Evolutionary conservation across 192 early-diverging fungal species (phyloP).

Genomic region (Coemansia sp.): DNA sequence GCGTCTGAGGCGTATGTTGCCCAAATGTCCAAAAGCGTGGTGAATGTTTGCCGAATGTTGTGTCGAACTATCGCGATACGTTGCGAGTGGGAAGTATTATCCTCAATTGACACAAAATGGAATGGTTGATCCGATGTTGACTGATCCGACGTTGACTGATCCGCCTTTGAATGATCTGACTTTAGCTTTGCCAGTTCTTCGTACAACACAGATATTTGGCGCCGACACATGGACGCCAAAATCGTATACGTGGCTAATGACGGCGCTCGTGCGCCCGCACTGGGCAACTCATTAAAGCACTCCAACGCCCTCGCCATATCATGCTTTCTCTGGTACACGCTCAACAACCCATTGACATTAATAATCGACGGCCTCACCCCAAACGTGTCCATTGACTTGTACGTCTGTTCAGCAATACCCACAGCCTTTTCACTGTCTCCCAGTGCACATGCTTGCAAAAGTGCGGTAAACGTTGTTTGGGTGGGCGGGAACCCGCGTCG

Average conservation of each 20-base stretch:
- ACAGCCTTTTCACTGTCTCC: slow-evolving; percentile 34
- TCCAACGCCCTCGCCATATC: slow-evolving; percentile 16
- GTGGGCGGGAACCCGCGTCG: slow-evolving; percentile 42
- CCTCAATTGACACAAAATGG: background rate
- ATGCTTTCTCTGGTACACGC: slow-evolving; percentile 46
- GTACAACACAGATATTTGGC: slow-evolving; percentile 24
- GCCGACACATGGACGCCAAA: slow-evolving; percentile 31
- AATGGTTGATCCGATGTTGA: no score
- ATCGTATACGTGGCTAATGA: slow-evolving; percentile 46
- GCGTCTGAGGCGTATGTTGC: slow-evolving; percentile 29
- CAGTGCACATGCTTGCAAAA: slow-evolving; percentile 38
- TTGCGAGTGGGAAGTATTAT: background rate
- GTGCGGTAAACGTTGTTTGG: slow-evolving; percentile 40
- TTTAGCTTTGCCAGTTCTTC: slow-evolving; percentile 11
- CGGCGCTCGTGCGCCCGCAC: slow-evolving; percentile 28
- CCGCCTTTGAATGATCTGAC: background rate
- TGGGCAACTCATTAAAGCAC: slow-evolving; percentile 28
- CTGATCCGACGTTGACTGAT: no score
- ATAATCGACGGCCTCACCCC: slow-evolving; percentile 30
- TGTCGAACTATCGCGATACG: slow-evolving; percentile 17
- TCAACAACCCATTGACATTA: slow-evolving; percentile 33
- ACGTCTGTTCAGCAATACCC: slow-evolving; percentile 29
- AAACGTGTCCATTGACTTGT: slow-evolving; percentile 14
- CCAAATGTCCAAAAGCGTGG: slow-evolving; percentile 27
- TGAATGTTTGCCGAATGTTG: slow-evolving; percentile 26